These are phyloP conservation scores for Wickerhamiella qilinensis DNA, from an alignment of 805 yeast species.

Conservation along the genomic window DNA sequence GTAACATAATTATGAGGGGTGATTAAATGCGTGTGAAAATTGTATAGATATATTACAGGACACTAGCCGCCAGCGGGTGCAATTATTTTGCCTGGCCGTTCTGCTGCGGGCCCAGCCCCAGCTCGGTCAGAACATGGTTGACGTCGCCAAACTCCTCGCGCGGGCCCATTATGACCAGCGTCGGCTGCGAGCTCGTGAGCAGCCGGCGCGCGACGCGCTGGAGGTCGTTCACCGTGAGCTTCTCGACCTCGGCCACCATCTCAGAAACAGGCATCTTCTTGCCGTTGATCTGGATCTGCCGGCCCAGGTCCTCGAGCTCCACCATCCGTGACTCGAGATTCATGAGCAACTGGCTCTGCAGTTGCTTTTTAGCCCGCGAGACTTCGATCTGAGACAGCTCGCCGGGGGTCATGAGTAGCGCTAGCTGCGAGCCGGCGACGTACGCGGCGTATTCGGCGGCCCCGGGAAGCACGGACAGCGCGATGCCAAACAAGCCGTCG, in stretches of 20 bases:
- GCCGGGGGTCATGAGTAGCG: slow-evolving; percentile 35
- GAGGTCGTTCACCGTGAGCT: slow-evolving; percentile 50
- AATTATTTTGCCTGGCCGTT: no score
- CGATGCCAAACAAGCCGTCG: slow-evolving; percentile 80
- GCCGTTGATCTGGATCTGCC: slow-evolving; percentile 81
- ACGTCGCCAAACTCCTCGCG: slow-evolving; percentile 79
- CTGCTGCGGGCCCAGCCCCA: slow-evolving; percentile 86
- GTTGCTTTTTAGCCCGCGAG: slow-evolving; percentile 78
- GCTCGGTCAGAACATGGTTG: slow-evolving; percentile 40
- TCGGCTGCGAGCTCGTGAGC: slow-evolving; percentile 65
- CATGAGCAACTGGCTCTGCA: slow-evolving; percentile 76
- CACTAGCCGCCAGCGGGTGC: no score
- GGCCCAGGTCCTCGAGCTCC: slow-evolving; percentile 87
- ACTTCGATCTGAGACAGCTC: slow-evolving; percentile 61
- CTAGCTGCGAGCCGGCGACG: slow-evolving; percentile 51
- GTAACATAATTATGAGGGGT: no score
- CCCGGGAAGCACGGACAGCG: slow-evolving; percentile 69
- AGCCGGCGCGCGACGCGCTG: slow-evolving; percentile 58
- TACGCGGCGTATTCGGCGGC: slow-evolving; percentile 77
- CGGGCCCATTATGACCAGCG: slow-evolving; percentile 79
- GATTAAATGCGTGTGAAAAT: no score
- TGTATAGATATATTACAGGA: no score
- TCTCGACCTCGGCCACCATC: slow-evolving; percentile 65
- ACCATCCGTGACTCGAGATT: slow-evolving; percentile 84
- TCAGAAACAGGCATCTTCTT: slow-evolving; percentile 58